Conservation (phyloP, 371 early-diverging fungal species). For the Haplosporangium sp. region DNA sequence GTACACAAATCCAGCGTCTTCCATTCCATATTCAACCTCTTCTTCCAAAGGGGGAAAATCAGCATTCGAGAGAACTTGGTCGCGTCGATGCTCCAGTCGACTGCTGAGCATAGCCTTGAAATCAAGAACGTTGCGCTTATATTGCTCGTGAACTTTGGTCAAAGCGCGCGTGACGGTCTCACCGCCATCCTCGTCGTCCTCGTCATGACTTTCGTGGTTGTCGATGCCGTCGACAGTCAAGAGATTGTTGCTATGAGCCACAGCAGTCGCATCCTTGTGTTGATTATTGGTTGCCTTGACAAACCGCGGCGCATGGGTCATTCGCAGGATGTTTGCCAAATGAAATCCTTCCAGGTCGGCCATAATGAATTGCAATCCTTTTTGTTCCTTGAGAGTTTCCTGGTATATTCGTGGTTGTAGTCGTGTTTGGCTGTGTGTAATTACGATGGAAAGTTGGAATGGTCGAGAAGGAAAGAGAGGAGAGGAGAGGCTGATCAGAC, state of each 20-base stretch:
- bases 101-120: slow-evolving; percentile 37
- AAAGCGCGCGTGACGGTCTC: slow-evolving; percentile 34
- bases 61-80: slow-evolving; percentile 12
- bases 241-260: neutral
- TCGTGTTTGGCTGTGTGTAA: too few relatives aligned
- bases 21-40: slow-evolving; percentile 51
- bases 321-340: slow-evolving; percentile 39
- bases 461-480: too few relatives aligned
- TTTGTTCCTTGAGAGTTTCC: too few relatives aligned
- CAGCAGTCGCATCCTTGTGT: neutral
- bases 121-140: slow-evolving; percentile 26
- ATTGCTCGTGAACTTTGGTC: slow-evolving; percentile 32
- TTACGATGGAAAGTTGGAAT: too few relatives aligned
- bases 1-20: slow-evolving; percentile 31
- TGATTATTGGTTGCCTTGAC: neutral
- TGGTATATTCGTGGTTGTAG: too few relatives aligned
- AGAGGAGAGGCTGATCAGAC: too few relatives aligned
- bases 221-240: neutral
- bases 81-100: slow-evolving; percentile 11
- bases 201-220: slow-evolving; percentile 9
- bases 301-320: slow-evolving; percentile 21
- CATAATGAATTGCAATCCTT: slow-evolving; percentile 7
- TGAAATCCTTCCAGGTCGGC: slow-evolving; percentile 44
- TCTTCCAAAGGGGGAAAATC: slow-evolving; percentile 46
- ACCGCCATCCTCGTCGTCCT: slow-evolving; percentile 32